Base-by-base conservation (phyloP, 768 basidiomycete genomes). In the Xerocomellus dryophilus region DNA sequence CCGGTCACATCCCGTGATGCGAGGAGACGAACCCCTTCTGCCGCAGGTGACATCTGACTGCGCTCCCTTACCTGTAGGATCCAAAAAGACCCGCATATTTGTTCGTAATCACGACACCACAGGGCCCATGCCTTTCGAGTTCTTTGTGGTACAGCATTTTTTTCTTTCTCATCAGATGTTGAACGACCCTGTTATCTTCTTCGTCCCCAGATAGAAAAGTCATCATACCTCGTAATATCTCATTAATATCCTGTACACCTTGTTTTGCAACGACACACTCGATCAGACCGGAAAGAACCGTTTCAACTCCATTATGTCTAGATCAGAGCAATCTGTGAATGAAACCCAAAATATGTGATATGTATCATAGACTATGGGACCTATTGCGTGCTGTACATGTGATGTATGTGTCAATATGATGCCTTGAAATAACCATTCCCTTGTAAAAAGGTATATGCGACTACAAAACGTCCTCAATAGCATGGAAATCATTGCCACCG, bases 21-120 rank as follows among this genome's bases (percentile, higher is more conserved):
- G 23, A 68, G 68, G 49, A 64, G 56, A 42, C 68, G 70, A 46
- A 72, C 68, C 1, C 60, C 68, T 21, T 72, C 69, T 29, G 71
- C 65, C 38, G 66, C 71, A 25, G 69, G 71, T 35, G 68, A 56
- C 43, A 70, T 70, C 36, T 70, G 54, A 65, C 45, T 34, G 14
- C 40, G 42, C 40, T 56, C 23, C 42, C 32, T 58, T 54, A 50
- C 45, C 41, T 50, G 45, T 53, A 55, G 48, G 27, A 56, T 47
- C 10, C 42, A 35, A 42, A n/a, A 36, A 45, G 40, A 29, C 21
- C 50, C 51, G 43, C 43, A 45, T 47, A 50, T 53, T 40, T 57
- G 42, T 65, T 51, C 50, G 23, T 53, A 32, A 48, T 52, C 48
- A 57, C 23, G 23, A 25, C 43, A 48, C 38, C 54, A 50, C 50